Conservation (phyloP, 2,329 filamentous ascomycete genomes). For the Furcasterigmium sp. region DNA sequence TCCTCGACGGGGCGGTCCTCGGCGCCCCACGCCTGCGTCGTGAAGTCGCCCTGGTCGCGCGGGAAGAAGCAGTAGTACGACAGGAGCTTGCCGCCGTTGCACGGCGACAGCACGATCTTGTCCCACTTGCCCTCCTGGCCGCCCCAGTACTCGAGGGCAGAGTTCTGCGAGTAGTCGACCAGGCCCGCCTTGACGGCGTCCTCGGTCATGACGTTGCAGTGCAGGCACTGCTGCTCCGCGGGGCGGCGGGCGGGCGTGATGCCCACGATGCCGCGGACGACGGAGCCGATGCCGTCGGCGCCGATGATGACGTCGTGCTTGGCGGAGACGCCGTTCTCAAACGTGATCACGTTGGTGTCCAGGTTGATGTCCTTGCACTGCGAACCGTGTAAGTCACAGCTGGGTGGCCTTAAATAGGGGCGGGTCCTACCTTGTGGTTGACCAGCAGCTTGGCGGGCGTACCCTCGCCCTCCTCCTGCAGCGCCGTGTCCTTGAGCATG, state of each 20-base stretch:
- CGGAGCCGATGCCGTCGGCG: constrained; percentile 63
- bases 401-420: not conserved
- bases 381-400: not conserved
- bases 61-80: constrained; percentile 70
- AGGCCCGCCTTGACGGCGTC: constrained; percentile 56
- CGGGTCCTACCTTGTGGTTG: constrained; percentile 43
- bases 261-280: constrained; percentile 59
- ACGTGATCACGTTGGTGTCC: constrained; percentile 41
- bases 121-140: constrained; percentile 58
- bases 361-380: constrained; percentile 48
- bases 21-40: constrained; percentile 53
- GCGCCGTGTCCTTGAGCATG: constrained; percentile 58
- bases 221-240: constrained; percentile 56
- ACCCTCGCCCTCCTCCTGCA: constrained; percentile 47
- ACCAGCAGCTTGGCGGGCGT: constrained; percentile 46
- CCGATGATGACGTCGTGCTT: constrained; percentile 58
- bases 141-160: constrained; percentile 66
- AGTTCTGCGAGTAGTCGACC: constrained; percentile 55
- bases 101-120: constrained; percentile 67
- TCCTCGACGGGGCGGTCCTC: constrained; percentile 50
- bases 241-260: constrained; percentile 54
- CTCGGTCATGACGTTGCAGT: constrained; percentile 58
- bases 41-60: constrained; percentile 53
- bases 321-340: constrained; percentile 43
- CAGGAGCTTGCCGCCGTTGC: constrained; percentile 58